Evolutionary conservation across 2,329 filamentous ascomycete species (phyloP).

Genomic region (Fusarium protoensiforme): DNA sequence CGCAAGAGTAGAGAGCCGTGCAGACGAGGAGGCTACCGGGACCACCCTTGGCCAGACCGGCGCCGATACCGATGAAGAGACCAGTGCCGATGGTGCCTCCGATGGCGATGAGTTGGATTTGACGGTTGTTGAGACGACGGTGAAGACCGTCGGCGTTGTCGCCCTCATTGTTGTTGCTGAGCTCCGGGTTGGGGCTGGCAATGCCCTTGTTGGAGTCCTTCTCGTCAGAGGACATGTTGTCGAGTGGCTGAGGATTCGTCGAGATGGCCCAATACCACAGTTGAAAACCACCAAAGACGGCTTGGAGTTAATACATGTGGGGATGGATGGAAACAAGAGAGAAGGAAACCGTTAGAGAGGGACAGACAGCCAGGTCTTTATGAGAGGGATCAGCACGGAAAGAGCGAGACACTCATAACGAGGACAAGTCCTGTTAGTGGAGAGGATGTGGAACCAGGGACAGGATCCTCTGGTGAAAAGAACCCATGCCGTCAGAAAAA

Average conservation of each 20-base stretch:
- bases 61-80: constrained; percentile 34
- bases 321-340: neutral
- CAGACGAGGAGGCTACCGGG: constrained; percentile 31
- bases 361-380: constrained; percentile 12
- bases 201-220: constrained; percentile 30
- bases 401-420: constrained; percentile 1
- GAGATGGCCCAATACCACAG: neutral
- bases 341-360: neutral
- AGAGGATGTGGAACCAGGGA: constrained; percentile 17
- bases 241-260: constrained; percentile 7
- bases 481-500: constrained; percentile 4
- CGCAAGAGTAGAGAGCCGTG: constrained; percentile 31
- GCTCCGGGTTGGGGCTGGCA: constrained; percentile 7
- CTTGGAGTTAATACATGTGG: constrained; percentile 24
- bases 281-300: constrained; percentile 9
- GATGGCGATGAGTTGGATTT: constrained; percentile 34
- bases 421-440: constrained; percentile 3
- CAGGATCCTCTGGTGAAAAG: constrained; percentile 3
- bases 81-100: constrained; percentile 32
- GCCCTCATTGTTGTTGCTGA: constrained; percentile 7
- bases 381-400: constrained; percentile 5
- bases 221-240: constrained; percentile 31
- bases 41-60: constrained; percentile 32
- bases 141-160: constrained; percentile 29
- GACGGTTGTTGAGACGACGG: constrained; percentile 36